phyloP scores from a whole-genome alignment of 192 early-diverging fungal genomes.

The Coemansia sp. region DNA sequence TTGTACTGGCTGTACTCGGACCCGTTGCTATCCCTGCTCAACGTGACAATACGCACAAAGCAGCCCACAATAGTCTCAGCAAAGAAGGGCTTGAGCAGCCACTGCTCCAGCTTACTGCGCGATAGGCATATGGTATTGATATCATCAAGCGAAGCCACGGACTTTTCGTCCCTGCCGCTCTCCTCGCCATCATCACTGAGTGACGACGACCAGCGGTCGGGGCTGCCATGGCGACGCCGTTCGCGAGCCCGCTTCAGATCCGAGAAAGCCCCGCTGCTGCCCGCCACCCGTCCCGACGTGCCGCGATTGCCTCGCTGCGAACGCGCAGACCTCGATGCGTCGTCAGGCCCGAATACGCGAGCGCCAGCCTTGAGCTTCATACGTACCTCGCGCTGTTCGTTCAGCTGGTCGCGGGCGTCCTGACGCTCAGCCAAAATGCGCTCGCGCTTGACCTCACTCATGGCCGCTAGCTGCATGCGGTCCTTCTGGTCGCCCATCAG shows the following conservation, averaged over 20 bases:
- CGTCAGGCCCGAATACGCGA: constrained; percentile 7
- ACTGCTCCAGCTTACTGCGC: constrained; percentile 66
- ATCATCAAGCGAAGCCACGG: constrained; percentile 59
- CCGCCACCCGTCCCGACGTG: not conserved
- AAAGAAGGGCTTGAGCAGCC: constrained; percentile 73
- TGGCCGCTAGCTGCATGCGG: constrained; percentile 55
- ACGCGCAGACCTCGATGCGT: constrained; percentile 7
- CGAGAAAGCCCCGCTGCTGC: constrained; percentile 27
- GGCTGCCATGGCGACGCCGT: constrained; percentile 20
- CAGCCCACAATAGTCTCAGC: constrained; percentile 63
- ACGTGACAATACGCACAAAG: constrained; percentile 61
- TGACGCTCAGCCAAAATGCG: constrained; percentile 72
- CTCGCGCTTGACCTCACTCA: constrained; percentile 75
- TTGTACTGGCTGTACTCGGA: constrained; percentile 53
- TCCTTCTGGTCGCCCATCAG: constrained; percentile 72
- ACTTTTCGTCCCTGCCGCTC: constrained; percentile 9
- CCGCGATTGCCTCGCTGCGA: constrained; percentile 8
- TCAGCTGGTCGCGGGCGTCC: constrained; percentile 55
- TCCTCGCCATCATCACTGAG: constrained; percentile 36
- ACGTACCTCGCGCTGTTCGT: constrained; percentile 45
- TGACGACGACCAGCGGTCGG: constrained; percentile 29
- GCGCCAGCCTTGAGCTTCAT: constrained; percentile 37
- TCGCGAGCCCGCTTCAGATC: constrained; percentile 62
- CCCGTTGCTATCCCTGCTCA: constrained; percentile 54
- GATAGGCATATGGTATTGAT: constrained; percentile 61